Evolutionary conservation across 2,329 filamentous ascomycete genomes (phyloP).

Genomic region (Aspergillus melleus): DNA sequence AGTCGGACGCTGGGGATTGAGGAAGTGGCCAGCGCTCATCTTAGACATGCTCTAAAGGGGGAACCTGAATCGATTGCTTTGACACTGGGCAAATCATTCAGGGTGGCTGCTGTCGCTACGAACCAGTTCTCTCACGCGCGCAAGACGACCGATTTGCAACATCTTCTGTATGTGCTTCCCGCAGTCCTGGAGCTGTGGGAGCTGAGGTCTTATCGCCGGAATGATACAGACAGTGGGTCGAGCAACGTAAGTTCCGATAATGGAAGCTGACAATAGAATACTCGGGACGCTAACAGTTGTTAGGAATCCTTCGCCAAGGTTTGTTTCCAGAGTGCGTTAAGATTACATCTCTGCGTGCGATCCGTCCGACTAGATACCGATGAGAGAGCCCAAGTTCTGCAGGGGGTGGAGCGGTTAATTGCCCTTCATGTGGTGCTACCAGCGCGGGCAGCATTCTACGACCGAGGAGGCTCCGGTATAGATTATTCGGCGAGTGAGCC

Average conservation of each 20-base stretch:
- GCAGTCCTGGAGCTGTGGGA: constrained; percentile 40
- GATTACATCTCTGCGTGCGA: constrained; percentile 31
- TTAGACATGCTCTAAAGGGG: constrained; percentile 41
- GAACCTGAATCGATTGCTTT: constrained; percentile 35
- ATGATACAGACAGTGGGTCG: constrained; percentile 32
- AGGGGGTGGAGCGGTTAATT: constrained; percentile 38
- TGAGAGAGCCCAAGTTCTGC: constrained; percentile 32
- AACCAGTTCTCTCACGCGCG: constrained; percentile 30
- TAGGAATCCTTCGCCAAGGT: constrained; percentile 33
- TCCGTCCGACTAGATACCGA: constrained; percentile 30
- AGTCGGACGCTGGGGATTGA: constrained; percentile 28
- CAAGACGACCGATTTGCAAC: constrained; percentile 34
- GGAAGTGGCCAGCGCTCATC: constrained; percentile 37
- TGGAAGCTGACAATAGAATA: not conserved
- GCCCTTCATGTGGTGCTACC: constrained; percentile 45
- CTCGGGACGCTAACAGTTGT: constrained; percentile 9
- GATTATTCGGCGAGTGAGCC: constrained; percentile 35
- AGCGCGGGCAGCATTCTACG: constrained; percentile 39
- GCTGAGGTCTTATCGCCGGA: constrained; percentile 34
- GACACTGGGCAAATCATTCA: constrained; percentile 39
- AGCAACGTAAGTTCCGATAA: constrained; percentile 31
- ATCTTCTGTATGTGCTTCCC: constrained; percentile 35
- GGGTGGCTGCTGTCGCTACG: constrained; percentile 31
- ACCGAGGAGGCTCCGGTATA: constrained; percentile 33
- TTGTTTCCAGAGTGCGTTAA: constrained; percentile 37